A percentile compares a stretch with the other conserved stretches of the same genome.
Evolutionary conservation across 305 asterid species (phyloP).

Genomic region (Plantago coronopus): DNA sequence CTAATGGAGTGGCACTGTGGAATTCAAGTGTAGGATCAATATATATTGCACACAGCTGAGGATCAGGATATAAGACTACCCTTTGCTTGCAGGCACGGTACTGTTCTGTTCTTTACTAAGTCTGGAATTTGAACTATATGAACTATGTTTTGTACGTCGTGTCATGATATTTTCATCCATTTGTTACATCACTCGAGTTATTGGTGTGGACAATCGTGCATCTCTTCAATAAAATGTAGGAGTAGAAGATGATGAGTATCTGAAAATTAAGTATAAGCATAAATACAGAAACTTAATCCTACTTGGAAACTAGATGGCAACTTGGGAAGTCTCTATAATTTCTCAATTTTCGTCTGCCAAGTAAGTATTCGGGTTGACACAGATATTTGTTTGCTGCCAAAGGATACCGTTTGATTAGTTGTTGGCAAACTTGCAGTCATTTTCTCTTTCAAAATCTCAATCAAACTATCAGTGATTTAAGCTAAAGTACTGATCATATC

Average conservation of each 20-base stretch:
- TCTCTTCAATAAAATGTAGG: neutral
- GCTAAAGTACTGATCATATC: conserved; percentile 1
- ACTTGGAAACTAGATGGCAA: conserved; percentile 3
- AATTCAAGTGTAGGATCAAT: conserved; percentile 69
- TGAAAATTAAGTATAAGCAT: too few relatives aligned
- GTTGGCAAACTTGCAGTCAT: conserved; percentile 2
- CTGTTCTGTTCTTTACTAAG: conserved; percentile 25
- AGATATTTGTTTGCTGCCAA: neutral
- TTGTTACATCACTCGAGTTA: neutral
- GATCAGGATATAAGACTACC: conserved; percentile 80
- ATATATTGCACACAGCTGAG: conserved; percentile 93
- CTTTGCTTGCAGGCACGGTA: conserved; percentile 98
- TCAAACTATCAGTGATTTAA: conserved; percentile 7
- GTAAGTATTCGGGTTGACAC: neutral
- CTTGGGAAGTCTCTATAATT: conserved; percentile 5
- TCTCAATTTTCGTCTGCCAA: neutral
- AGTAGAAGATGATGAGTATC: neutral
- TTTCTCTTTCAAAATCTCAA: neutral
- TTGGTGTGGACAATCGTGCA: conserved; percentile 3
- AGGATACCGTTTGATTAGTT: neutral
- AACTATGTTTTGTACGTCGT: neutral
- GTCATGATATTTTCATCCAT: neutral
- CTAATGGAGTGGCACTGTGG: conserved; percentile 19
- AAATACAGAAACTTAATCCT: too few relatives aligned
- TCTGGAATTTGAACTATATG: neutral